Evolutionary conservation across 2,329 filamentous ascomycete genomes (phyloP).

Genomic region (Elsinoe perseae): DNA sequence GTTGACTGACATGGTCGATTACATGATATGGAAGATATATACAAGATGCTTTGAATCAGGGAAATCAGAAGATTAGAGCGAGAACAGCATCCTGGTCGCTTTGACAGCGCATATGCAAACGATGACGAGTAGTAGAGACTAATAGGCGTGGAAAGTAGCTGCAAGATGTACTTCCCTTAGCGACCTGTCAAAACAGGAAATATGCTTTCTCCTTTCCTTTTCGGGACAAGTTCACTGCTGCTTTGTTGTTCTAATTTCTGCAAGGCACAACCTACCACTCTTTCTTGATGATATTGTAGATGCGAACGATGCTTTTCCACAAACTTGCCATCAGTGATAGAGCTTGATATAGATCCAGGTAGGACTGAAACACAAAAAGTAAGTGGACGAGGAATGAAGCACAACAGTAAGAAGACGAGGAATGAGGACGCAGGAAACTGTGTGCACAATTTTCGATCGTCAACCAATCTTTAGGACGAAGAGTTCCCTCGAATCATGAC

Average conservation of each 20-base stretch:
- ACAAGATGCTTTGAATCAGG: background rate
- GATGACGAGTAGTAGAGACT: background rate
- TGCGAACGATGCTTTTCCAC: too few species aligned
- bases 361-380: too few species aligned
- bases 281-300: background rate
- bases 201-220: constrained; percentile 2
- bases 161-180: background rate
- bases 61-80: background rate
- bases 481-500: too few species aligned
- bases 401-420: too few species aligned
- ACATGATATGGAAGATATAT: constrained; percentile 13
- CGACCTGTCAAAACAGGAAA: constrained; percentile 9
- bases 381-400: too few species aligned
- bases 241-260: constrained; percentile 11
- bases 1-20: constrained; percentile 12
- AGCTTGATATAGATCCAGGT: too few species aligned
- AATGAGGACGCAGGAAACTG: too few species aligned
- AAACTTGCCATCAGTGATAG: too few species aligned
- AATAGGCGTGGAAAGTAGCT: background rate
- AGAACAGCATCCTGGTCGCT: background rate
- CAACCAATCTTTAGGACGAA: too few species aligned
- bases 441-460: too few species aligned
- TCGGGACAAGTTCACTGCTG: background rate
- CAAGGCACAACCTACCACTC: background rate
- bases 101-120: constrained; percentile 8